Evolutionary conservation across 192 early-diverging fungal species (phyloP).

Genomic region (Rhizophagus sp.): DNA sequence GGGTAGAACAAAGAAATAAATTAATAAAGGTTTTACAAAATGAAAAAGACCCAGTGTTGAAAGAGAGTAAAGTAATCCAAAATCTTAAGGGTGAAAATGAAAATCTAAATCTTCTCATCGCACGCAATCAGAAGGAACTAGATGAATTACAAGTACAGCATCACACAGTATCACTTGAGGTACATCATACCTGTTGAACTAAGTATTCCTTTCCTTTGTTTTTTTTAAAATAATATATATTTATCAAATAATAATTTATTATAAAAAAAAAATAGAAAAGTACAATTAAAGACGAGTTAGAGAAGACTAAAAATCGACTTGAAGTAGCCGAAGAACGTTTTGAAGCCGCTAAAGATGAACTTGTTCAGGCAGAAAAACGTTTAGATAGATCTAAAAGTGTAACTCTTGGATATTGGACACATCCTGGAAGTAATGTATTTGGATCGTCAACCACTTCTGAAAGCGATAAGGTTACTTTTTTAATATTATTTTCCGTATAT

Average conservation of each 20-base stretch:
- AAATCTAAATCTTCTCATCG: neutral
- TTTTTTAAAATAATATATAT: neutral
- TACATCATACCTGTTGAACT: neutral
- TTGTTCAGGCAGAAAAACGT: neutral
- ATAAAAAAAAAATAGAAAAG: neutral
- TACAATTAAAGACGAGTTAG: neutral
- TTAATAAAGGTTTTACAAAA: neutral
- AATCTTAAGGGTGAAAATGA: neutral
- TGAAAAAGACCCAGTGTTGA: neutral
- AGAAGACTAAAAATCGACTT: constrained; percentile 1
- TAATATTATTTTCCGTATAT: neutral
- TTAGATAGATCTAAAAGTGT: constrained; percentile 22
- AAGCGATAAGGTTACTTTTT: neutral
- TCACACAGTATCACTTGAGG: neutral
- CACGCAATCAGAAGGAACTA: neutral
- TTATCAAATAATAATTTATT: neutral
- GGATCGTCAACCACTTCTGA: neutral
- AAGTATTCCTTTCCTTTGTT: neutral
- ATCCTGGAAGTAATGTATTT: neutral
- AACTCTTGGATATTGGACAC: neutral
- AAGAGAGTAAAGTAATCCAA: neutral
- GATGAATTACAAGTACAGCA: neutral
- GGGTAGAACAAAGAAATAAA: neutral
- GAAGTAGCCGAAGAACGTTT: neutral
- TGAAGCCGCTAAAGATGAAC: neutral